phyloP scores from a whole-genome alignment of 257 asterid genomes.

The Nicotiana tomentosiformis region DNA sequence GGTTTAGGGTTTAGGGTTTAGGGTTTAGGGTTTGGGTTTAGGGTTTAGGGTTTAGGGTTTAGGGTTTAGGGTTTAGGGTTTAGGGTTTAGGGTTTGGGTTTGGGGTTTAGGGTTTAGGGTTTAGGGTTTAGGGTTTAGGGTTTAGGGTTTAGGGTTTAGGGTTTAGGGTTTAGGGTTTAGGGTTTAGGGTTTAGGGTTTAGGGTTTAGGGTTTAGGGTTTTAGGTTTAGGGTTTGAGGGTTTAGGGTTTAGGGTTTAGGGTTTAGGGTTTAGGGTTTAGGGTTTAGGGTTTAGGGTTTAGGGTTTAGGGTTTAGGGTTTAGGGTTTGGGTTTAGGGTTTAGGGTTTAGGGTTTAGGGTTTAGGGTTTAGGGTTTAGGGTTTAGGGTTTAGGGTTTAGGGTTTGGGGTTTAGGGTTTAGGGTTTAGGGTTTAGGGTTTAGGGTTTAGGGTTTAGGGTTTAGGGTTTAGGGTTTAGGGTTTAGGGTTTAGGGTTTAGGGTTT shows the following conservation, averaged over 20 bases:
- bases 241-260: not conserved
- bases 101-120: not conserved
- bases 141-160: not conserved
- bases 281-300: slow-evolving; percentile 10
- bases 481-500: slow-evolving; percentile 3
- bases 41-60: not conserved
- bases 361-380: slow-evolving; percentile 1
- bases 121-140: not conserved
- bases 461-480: slow-evolving; percentile 4
- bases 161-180: not conserved
- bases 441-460: slow-evolving; percentile 10
- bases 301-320: not conserved
- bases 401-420: no score
- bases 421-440: not conserved
- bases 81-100: not conserved
- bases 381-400: not conserved
- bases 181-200: slow-evolving; percentile 3
- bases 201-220: not conserved
- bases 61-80: slow-evolving; percentile 8
- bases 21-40: not conserved
- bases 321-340: not conserved
- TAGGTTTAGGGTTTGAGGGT: no score
- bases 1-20: slow-evolving; percentile 9
- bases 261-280: slow-evolving; percentile 3
- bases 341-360: slow-evolving; percentile 7